Evolutionary conservation across 2,329 filamentous ascomycete species (phyloP).

Genomic region (Arthrinium phaeospermum): DNA sequence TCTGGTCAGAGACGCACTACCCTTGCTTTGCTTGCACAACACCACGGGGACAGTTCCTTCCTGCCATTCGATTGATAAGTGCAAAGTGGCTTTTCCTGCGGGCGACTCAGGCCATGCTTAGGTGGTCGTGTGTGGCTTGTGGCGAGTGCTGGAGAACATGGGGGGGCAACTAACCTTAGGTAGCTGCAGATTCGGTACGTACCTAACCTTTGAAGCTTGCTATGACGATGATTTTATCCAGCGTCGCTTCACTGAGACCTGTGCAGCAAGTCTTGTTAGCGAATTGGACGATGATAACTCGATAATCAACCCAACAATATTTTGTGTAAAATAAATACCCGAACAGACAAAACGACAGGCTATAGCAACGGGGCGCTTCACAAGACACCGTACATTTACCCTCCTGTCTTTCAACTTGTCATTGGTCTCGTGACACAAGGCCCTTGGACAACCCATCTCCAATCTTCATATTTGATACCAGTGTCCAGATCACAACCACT

Average conservation of each 20-base stretch:
- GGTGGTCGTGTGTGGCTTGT: neutral
- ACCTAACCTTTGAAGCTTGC: neutral
- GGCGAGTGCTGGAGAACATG: conserved; percentile 8
- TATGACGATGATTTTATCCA: neutral
- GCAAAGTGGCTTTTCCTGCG: conserved; percentile 8
- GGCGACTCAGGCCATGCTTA: neutral
- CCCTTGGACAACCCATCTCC: neutral
- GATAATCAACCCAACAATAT: neutral
- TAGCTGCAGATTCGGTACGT: neutral
- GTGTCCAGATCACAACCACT: neutral
- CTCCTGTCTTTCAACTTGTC: neutral
- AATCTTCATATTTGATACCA: neutral
- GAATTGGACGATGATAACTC: neutral
- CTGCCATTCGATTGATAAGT: conserved; percentile 2
- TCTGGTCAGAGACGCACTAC: conserved; percentile 12
- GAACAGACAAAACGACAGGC: neutral
- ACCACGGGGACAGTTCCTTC: conserved; percentile 12
- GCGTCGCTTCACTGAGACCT: neutral
- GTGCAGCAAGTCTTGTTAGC: neutral
- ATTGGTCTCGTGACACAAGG: neutral
- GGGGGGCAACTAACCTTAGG: neutral
- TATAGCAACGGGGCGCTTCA: neutral
- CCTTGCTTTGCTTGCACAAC: neutral
- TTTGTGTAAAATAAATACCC: neutral
- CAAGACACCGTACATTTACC: neutral